Percentiles rank a stretch among this genome's conserved stretches.
These are phyloP conservation scores for Rhododendron vialii DNA, from an alignment of 148 eudicot genomes.

Conservation along the genomic window DNA sequence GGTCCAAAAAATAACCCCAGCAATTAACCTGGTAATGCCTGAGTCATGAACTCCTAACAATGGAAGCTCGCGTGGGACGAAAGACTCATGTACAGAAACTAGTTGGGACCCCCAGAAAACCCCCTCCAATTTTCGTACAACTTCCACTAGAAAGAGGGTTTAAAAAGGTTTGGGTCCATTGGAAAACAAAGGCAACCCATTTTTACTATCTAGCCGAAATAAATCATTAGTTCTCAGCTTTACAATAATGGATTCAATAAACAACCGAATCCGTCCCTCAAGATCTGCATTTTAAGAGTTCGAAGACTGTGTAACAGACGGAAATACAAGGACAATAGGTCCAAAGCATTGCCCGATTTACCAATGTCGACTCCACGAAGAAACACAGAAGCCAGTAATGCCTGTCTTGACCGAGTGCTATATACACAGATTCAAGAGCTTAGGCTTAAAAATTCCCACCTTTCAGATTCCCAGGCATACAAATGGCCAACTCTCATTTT, in stretches of 20 bases:
- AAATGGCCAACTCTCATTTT: background rate
- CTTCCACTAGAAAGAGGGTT: background rate
- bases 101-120: background rate
- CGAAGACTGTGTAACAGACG: background rate
- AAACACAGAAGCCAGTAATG: background rate
- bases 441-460: background rate
- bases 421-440: constrained; percentile 5
- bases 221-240: background rate
- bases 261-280: background rate
- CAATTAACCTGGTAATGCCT: background rate
- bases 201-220: background rate
- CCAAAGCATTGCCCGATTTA: background rate
- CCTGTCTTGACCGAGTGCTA: background rate
- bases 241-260: background rate
- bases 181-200: background rate
- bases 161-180: background rate
- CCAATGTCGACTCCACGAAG: background rate
- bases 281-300: background rate
- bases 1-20: background rate
- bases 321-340: background rate
- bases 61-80: background rate
- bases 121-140: background rate
- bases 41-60: background rate
- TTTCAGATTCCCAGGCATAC: background rate
- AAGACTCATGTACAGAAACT: background rate